Percentiles rank a stretch among this genome's conserved stretches.
phyloP scores from a whole-genome alignment of 1,284 basidiomycete species.

The Pterulicium gracile region DNA sequence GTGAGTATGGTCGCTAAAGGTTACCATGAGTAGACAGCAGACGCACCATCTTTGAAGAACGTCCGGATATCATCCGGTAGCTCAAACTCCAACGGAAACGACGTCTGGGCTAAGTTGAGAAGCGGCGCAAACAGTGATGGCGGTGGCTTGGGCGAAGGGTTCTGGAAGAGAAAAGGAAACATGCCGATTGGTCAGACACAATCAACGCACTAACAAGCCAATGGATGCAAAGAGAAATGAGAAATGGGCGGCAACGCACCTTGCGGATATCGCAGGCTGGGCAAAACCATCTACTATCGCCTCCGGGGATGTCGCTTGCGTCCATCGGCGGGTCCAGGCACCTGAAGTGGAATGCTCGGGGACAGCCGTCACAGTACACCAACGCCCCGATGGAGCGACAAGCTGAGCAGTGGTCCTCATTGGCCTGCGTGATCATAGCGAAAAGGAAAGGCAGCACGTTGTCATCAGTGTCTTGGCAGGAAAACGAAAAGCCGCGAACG shows the following conservation, averaged over 20 bases:
- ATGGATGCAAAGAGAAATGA: neutral
- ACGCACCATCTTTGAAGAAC: constrained; percentile 79
- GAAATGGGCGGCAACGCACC: constrained; percentile 29
- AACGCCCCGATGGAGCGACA: constrained; percentile 76
- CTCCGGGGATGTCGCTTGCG: constrained; percentile 72
- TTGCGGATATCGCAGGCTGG: constrained; percentile 61
- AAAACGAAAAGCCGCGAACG: neutral
- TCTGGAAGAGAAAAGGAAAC: constrained; percentile 28
- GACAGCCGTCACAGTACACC: constrained; percentile 96
- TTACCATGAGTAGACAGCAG: no score
- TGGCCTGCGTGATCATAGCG: constrained; percentile 28
- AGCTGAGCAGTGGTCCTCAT: constrained; percentile 92
- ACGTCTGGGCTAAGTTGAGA: constrained; percentile 51
- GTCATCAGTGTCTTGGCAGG: no score
- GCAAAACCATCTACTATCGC: constrained; percentile 89
- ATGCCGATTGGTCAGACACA: constrained; percentile 12
- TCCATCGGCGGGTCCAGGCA: constrained; percentile 95
- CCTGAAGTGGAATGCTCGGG: constrained; percentile 90
- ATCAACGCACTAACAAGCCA: constrained; percentile 15
- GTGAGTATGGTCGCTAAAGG: no score
- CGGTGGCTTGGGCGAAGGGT: constrained; percentile 53
- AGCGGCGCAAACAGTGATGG: constrained; percentile 58
- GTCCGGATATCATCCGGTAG: constrained; percentile 82
- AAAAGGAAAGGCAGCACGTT: neutral
- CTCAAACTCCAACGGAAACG: constrained; percentile 76